phyloP scores from a whole-genome alignment of 257 asterid genomes.

The Misopates orontium region DNA sequence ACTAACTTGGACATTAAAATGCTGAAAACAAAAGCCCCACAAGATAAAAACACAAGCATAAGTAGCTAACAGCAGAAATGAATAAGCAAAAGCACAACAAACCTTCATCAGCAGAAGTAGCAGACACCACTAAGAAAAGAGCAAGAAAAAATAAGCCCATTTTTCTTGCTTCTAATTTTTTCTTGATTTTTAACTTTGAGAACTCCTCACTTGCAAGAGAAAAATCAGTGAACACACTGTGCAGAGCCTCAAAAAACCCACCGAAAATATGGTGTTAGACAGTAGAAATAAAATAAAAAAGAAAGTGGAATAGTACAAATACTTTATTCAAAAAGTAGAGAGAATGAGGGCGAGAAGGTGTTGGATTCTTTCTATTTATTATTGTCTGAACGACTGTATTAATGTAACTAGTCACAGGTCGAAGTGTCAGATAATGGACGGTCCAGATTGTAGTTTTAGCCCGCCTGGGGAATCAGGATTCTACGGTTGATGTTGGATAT shows the following conservation, averaged over 20 bases:
- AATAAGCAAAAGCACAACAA: constrained; percentile 22
- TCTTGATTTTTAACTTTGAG: not conserved
- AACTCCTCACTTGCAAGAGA: not conserved
- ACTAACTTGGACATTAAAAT: constrained; percentile 1
- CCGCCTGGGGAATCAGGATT: no score
- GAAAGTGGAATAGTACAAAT: no score
- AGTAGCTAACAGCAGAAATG: constrained; percentile 2
- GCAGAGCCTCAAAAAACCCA: not conserved
- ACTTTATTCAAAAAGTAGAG: no score
- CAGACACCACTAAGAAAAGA: constrained; percentile 33
- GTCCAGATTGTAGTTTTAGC: constrained; percentile 7
- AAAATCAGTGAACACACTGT: not conserved
- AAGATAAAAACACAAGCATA: no score
- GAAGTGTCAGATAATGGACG: constrained; percentile 13
- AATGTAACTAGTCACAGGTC: not conserved
- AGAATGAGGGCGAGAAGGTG: not conserved
- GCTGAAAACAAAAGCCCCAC: not conserved
- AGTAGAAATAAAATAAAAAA: constrained; percentile 9
- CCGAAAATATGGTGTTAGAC: not conserved
- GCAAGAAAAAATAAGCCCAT: constrained; percentile 33
- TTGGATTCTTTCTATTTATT: constrained; percentile 13
- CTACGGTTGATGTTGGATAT: no score
- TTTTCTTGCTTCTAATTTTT: not conserved
- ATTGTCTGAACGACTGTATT: not conserved
- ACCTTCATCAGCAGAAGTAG: constrained; percentile 50